Evolutionary conservation across 2,329 filamentous ascomycete genomes (phyloP), one percentile per base, ranked within the genome.

Genomic region (Clonostachys chloroleuca): DNA sequence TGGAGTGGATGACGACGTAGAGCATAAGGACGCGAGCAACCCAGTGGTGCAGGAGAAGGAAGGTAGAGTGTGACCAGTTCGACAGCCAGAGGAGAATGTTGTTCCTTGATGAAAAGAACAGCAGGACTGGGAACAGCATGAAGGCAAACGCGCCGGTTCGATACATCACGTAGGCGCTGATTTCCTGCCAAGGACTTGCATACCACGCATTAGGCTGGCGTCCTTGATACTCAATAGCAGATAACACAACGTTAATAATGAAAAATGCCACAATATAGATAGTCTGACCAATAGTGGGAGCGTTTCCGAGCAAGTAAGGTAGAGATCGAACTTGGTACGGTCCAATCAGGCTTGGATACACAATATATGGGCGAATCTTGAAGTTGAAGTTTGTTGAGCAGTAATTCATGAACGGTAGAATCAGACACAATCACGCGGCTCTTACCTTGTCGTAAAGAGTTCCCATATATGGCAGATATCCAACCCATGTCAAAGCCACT

Each of bases 61-160:
- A 75, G 2, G 74, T 77, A 1, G 64, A 63, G 48, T 74, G 66
- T 2, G 61, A 65, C 70, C 72, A 76, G 51, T 70, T 62, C 17
- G 75, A 77, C 2, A 75, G 39, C 59, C 66, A 72, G 1, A 78
- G 62, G 0, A 77, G 62, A 4, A 77, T 18, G 46, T 73, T 77
- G 52, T 79, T 78, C 2, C 75, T 60, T 0, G 66, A 60, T 0
- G 68, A 62, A 46, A 70, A 77, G 4, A 79, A 62, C 12, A 77
- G 56, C 1, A 70, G 44, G 0, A 78, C 52, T 0, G 73, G 66
- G 0, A 73, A 43, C 9, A 70, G 65, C 6, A 65, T 65, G 42
- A 73, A 69, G 5, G 58, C 59, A 5, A 75, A 50, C 2, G 61
- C 54, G 5, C 74, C 74, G 5, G 67, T 63, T 1, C 74, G 66